Evolutionary conservation across 164 flowering plant genomes (phyloP).

Genomic region (Brasenia schreberi): DNA sequence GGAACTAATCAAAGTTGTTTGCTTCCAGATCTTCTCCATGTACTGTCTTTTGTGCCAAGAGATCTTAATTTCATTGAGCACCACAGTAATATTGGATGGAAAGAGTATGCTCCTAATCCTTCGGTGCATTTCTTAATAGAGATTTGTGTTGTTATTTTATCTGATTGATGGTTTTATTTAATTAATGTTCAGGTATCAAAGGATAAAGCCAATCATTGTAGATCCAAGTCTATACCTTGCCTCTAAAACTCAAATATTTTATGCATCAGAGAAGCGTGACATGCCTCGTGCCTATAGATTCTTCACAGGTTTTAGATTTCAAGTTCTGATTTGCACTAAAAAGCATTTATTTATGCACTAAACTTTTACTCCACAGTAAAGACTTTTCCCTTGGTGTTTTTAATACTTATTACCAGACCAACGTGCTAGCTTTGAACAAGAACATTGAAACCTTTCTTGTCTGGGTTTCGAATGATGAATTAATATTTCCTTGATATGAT

Average conservation of each 20-base stretch:
- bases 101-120: slow-evolving; percentile 10
- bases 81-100: slow-evolving; percentile 17
- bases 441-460: no score
- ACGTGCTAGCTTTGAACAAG: no score
- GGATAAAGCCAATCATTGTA: slow-evolving; percentile 11
- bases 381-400: no score
- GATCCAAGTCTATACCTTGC: slow-evolving; percentile 24
- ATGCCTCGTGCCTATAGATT: slow-evolving; percentile 15
- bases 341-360: not conserved
- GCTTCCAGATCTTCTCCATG: slow-evolving; percentile 24
- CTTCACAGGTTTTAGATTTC: slow-evolving; percentile 12
- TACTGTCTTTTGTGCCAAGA: slow-evolving; percentile 21
- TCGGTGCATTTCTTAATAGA: not conserved
- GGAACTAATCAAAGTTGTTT: not conserved
- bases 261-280: slow-evolving; percentile 8
- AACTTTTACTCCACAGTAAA: not conserved
- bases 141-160: not conserved
- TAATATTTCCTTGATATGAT: no score
- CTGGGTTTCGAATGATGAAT: no score
- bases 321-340: not conserved
- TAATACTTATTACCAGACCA: no score
- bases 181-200: slow-evolving; percentile 13
- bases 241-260: slow-evolving; percentile 9
- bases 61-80: slow-evolving; percentile 20
- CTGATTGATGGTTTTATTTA: not conserved